phyloP scores from a whole-genome alignment of 148 eudicot species.

The Talinum fruticosum region DNA sequence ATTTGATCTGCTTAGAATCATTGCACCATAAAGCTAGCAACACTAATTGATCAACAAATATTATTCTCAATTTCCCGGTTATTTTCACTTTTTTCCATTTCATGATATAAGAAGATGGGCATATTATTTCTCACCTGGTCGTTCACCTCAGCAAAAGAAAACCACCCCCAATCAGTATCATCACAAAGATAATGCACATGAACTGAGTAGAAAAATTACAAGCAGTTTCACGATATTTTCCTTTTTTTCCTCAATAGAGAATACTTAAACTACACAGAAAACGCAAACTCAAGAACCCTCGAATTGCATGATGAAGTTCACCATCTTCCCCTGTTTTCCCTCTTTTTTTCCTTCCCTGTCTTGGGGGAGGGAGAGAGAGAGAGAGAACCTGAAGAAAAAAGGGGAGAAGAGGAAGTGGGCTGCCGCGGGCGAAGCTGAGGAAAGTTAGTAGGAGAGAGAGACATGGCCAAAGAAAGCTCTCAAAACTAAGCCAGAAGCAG shows the following conservation, averaged over 20 bases:
- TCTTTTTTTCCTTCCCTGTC: not conserved
- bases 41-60: not conserved
- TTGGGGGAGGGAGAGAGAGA: not conserved
- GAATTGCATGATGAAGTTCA: not conserved
- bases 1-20: not conserved
- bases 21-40: not conserved
- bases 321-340: not conserved
- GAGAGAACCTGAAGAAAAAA: constrained; percentile 20
- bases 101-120: not conserved
- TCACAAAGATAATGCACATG: not conserved
- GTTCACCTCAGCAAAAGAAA: not conserved
- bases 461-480: constrained; percentile 6
- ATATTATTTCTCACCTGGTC: not conserved
- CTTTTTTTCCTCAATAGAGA: no score
- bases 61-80: not conserved
- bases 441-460: constrained; percentile 9
- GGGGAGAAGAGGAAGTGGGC: constrained; percentile 1
- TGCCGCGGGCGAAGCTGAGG: constrained; percentile 7
- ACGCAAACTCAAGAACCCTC: not conserved
- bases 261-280: not conserved
- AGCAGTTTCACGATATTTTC: no score
- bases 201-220: no score
- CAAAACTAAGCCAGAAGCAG: not conserved
- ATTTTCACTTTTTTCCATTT: not conserved
- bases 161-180: not conserved